Evolutionary conservation across 495 filamentous ascomycete genomes (phyloP), one percentile per base, ranked within the genome.

Genomic region (Patellaria atrata): DNA sequence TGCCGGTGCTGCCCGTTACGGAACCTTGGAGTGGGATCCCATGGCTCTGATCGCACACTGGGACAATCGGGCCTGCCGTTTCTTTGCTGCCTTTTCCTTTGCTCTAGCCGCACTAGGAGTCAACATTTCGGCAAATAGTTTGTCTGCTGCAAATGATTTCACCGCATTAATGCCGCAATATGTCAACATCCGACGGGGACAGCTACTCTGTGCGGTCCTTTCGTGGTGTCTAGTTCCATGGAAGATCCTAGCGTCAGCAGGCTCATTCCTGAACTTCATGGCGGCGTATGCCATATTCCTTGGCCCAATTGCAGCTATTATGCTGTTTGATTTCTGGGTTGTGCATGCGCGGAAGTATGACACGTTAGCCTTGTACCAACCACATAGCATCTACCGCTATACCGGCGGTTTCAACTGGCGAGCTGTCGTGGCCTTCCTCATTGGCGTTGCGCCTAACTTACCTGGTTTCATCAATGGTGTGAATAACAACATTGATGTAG

Each of bases 311-410:
- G 73, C 69, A 7, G 70, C 68, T 9, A 74, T 81, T 38, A 70
- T 83, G 57, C 57, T 68, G 0, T 62, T 64, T 12, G 78, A 83
- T 46, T 82, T 68, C 53, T 82, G 74, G 75, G 47, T 77, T 32
- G 52, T 82, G 11, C 73, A 80, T 43, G 49, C 45, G n/a, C 49
- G 61, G 21, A 61, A 67, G 27, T 73, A 76, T 44, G 73, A 82
- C 48, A 62, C 69, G 0, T 63, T 70, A 25, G 61, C 60, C 8
- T 53, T 77, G 3, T 77, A 76, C 43, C 44, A 70, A 32, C 65
- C 65, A 0, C 35, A 62, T 18, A 65, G 67, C 1, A 59, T 69
- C 9, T 81, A 79, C 54, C 50, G 56, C 7, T 70, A 67, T 47
- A 49, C 46, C 4, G 40, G 48, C 14, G 70, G 75, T 4, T 55